Conservation (phyloP, 805 yeast species). For the Hanseniaspora pseudoguilliermondii region DNA sequence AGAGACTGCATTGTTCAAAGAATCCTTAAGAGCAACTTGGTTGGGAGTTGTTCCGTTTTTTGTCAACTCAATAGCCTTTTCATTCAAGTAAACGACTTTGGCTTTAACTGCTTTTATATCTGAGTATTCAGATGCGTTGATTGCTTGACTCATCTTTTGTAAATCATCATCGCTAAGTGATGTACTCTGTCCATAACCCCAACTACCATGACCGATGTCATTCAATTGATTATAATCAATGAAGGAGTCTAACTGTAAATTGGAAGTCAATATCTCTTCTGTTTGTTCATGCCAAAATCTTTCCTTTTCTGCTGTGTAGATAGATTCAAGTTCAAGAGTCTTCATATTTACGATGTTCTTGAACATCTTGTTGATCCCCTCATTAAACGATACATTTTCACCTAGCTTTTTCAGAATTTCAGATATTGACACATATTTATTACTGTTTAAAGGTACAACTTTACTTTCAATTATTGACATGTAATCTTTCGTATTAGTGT, state of each 20-base stretch:
- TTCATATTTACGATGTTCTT: conserved; percentile 71
- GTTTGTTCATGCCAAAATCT: conserved; percentile 57
- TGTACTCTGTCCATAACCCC: conserved; percentile 20
- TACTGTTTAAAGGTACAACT: conserved; percentile 26
- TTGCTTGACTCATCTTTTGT: conserved; percentile 21
- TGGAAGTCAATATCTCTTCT: conserved; percentile 63
- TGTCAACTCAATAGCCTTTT: conserved; percentile 26
- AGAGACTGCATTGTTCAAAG: conserved; percentile 47
- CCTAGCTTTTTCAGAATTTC: not conserved
- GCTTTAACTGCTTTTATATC: conserved; percentile 25
- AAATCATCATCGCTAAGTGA: conserved; percentile 20
- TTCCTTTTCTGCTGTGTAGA: conserved; percentile 84
- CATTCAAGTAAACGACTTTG: conserved; percentile 28
- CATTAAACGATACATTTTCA: conserved; percentile 30
- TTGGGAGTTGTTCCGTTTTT: conserved; percentile 40
- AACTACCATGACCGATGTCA: conserved; percentile 38
- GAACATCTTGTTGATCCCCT: conserved; percentile 43
- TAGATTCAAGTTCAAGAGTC: conserved; percentile 75
- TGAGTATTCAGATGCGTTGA: conserved; percentile 21
- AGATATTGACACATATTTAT: not conserved
- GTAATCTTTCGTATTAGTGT: conserved; percentile 56
- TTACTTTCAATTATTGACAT: conserved; percentile 33
- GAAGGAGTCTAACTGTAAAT: conserved; percentile 66
- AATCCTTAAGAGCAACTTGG: conserved; percentile 42
- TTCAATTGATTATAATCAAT: conserved; percentile 74